Evolutionary conservation across 2,329 filamentous ascomycete species (phyloP), one percentile per base, ranked within the genome.

Genomic region (Trichoderma gracile): DNA sequence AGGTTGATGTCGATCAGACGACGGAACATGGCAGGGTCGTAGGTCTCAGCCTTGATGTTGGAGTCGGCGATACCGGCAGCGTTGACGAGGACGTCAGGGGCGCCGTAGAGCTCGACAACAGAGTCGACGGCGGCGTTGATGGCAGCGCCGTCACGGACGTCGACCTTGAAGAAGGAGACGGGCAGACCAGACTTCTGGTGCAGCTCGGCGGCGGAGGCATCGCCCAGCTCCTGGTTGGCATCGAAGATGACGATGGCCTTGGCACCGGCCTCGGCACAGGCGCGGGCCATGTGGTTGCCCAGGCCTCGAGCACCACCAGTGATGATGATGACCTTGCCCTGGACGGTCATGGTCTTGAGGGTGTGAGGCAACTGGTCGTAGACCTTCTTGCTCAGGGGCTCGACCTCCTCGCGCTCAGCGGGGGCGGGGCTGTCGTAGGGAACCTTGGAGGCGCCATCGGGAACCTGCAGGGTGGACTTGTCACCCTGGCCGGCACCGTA

Each of bases 1-100:
- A 93, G 79, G 82, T 93, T 94, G 81, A 93, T 92, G 75, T 93
- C 90, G 71, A 93, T 88, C 40, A 93, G 84, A 63, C 87, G 86
- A 55, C 89, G 88, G 84, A 92, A 93, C 83, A 89, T 91, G 75
- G 87, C 85, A 30, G 85, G 82, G 73, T 91, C 86, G 79, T 93
- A 93, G 21, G 82, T 86, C 82, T 93, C 90, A 56, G 89, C 90
- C 76, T 90, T 89, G 80, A 93, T 90, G 82, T 93, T 93, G 75
- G 89, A 92, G 76, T 93, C 90, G 68, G 90, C 90, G 68, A 93
- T 92, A 74, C 90, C 90, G 52, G 90, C 90, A 55, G 89, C 88
- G 80, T 92, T 92, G 79, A 93, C 84, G n/a, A 93, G 81, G 38
- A 92, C 86, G 72, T 93, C 88, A 14, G 91, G 85, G 12, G 84